Conservation (phyloP, 345 rosid species). For the Trapa bicornis region DNA sequence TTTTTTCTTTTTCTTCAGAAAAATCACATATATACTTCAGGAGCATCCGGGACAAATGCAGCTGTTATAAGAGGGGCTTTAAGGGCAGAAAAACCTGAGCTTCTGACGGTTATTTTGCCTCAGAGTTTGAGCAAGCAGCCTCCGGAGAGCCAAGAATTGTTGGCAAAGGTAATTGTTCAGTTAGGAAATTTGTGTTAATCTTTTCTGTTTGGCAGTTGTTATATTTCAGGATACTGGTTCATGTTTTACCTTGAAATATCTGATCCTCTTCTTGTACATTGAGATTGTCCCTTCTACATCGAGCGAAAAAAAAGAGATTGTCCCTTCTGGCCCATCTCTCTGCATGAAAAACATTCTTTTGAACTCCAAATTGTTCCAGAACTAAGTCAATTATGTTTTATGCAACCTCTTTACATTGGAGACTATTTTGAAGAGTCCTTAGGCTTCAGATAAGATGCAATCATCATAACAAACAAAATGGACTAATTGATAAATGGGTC, state of each 20-base stretch:
- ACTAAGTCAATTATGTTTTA: no score
- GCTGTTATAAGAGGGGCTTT: constrained; percentile 98
- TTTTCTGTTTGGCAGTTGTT: background rate
- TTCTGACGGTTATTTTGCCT: constrained; percentile 83
- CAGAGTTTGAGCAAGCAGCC: constrained; percentile 89
- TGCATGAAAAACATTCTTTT: background rate
- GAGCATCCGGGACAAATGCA: constrained; percentile 97
- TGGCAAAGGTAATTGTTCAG: constrained; percentile 50
- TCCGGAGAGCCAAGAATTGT: constrained; percentile 89
- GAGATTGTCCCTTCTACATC: no score
- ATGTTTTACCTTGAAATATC: background rate
- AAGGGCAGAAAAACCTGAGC: constrained; percentile 91
- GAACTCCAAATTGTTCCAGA: background rate
- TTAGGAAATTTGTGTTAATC: background rate
- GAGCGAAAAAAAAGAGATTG: no score
- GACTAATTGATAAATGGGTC: background rate
- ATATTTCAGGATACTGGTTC: background rate
- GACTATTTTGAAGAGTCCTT: background rate
- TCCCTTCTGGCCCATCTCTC: background rate
- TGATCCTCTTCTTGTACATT: background rate
- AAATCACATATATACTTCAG: constrained; percentile 94
- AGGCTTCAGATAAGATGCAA: background rate
- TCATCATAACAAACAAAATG: background rate
- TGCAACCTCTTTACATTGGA: no score
- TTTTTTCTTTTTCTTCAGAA: constrained; percentile 37